Conservation (phyloP, 2,329 filamentous ascomycete genomes). For the Eutypella sp. region DNA sequence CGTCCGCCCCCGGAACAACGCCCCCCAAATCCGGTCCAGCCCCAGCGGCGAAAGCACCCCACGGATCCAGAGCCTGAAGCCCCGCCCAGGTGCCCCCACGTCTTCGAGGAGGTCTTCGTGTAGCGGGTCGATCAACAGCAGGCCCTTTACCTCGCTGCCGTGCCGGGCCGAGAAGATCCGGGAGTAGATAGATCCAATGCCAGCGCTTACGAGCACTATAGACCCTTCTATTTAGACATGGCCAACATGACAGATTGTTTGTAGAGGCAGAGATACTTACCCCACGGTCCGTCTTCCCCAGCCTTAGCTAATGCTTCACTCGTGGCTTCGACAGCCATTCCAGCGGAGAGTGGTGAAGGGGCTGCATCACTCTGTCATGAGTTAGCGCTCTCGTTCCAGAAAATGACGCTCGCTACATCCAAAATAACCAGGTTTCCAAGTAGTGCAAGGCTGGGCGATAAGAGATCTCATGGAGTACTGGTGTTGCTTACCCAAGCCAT, state of each 20-base stretch:
- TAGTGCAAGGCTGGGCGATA: no score
- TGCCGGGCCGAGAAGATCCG: constrained; percentile 88
- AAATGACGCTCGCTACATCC: no score
- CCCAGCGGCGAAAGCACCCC: constrained; percentile 85
- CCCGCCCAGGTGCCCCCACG: constrained; percentile 62
- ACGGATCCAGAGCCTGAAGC: constrained; percentile 81
- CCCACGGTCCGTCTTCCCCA: constrained; percentile 81
- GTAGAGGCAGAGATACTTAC: no score
- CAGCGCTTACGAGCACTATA: constrained; percentile 75
- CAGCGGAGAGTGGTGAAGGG: constrained; percentile 86
- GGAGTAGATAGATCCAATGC: constrained; percentile 81
- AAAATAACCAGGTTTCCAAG: no score
- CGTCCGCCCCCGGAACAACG: constrained; percentile 74
- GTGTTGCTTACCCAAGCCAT: constrained; percentile 61
- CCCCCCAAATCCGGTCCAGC: constrained; percentile 72
- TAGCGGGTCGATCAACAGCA: constrained; percentile 81
- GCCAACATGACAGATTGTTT: no score
- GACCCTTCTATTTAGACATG: no score
- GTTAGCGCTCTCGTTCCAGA: constrained; percentile 28
- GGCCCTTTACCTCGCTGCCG: constrained; percentile 64
- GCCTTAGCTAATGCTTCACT: constrained; percentile 78
- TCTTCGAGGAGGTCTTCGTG: constrained; percentile 79
- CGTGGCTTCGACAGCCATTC: constrained; percentile 84
- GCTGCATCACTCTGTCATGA: constrained; percentile 68
- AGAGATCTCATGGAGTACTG: no score